phyloP scores from a whole-genome alignment of 495 filamentous ascomycete genomes.

The Xeromyces bisporus region DNA sequence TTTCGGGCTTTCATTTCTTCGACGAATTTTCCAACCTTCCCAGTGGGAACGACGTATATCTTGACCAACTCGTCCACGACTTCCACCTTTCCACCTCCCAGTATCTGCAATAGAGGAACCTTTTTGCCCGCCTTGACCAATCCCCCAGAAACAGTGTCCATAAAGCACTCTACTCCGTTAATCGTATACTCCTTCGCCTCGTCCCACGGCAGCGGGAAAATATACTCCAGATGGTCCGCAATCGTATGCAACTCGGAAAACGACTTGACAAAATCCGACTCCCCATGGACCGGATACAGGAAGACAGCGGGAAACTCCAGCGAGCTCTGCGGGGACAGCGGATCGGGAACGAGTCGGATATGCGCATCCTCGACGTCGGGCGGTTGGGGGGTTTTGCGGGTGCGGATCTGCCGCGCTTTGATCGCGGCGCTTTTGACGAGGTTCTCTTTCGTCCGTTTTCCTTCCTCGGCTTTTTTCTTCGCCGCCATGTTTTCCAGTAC shows the following conservation, averaged over 20 bases:
- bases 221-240: conserved; percentile 56
- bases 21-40: conserved; percentile 53
- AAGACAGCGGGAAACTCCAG: conserved; percentile 66
- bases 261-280: conserved; percentile 79
- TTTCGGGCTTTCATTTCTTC: conserved; percentile 64
- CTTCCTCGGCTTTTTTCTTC: conserved; percentile 29
- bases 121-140: conserved; percentile 84
- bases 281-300: conserved; percentile 61
- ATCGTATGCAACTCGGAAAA: conserved; percentile 58
- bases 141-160: conserved; percentile 67
- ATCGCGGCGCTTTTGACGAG: conserved; percentile 51
- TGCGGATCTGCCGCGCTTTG: conserved; percentile 52
- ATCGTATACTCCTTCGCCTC: conserved; percentile 43
- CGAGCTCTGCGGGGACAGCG: conserved; percentile 48
- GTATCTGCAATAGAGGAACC: conserved; percentile 50
- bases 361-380: conserved; percentile 72
- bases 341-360: conserved; percentile 51
- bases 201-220: conserved; percentile 82
- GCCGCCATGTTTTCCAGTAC: conserved; percentile 20
- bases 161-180: conserved; percentile 64
- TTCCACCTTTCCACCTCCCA: conserved; percentile 65
- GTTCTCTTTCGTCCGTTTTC: conserved; percentile 36
- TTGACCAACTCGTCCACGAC: conserved; percentile 72
- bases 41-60: conserved; percentile 62
- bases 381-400: conserved; percentile 45